Base-by-base conservation (phyloP, 331 rosid species). In the Prunus yedoensis region DNA sequence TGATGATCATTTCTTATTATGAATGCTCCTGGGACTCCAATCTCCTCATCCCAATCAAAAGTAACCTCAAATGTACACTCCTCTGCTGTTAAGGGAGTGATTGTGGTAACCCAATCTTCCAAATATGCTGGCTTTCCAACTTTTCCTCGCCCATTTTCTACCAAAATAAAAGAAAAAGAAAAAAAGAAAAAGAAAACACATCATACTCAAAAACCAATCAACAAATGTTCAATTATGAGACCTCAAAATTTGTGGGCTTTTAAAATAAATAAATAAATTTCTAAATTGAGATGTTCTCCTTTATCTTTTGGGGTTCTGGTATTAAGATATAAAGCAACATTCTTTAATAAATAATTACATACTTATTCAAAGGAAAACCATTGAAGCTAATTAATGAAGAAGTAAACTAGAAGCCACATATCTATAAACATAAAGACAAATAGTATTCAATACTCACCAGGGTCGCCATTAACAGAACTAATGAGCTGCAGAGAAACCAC, bases 1-100 rank as follows among this genome's bases (percentile, higher is more conserved):
- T 15, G 59, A 66, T 81, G 84, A 30, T 81, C 47, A 27, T 76
- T 81, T 81, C 17, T 76, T 2, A 76, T 65, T 5, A 81, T 15
- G 81, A 81, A 71, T 3, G 84, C 84, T 70, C 74, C 74, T 1
- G 74, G 78, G 32, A 49, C 71, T 71, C 78, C 78, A 58, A 81
- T 70, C n/a, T 65, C 32, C 25, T 81, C 32, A 15, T 76, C 81
- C 81, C 81, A 81, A 54, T 70, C 84, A 66, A 81, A 81, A 46
- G 14, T 71, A 13, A 81, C 74, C 8, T 57, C 66, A 57, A 81
- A 81, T 3, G 66, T 27, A 70, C 38, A 35, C 74, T 81, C 81
- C 28, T 46, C 84, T 17, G 60, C 38, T 57, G 14, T 81, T 51
- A 76, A 71, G 27, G 73, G 73, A 3, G 78, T 64, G n/a, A 17